Conservation (phyloP, 768 basidiomycete species). For the Podaxis pistillaris region DNA sequence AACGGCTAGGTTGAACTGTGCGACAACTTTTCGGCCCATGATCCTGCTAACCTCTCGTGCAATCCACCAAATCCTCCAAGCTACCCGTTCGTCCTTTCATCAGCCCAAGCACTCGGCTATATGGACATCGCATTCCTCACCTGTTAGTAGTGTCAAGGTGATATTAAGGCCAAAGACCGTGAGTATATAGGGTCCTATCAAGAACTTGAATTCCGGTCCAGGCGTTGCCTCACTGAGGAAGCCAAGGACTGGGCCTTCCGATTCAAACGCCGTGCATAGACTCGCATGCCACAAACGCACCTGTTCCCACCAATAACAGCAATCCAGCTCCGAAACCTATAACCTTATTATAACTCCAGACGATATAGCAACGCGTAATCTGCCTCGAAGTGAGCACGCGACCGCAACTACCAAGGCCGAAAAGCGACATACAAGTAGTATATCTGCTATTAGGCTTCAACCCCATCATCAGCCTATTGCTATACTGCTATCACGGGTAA, state of each 20-base stretch:
- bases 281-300: constrained; percentile 19
- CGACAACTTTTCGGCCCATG: constrained; percentile 20
- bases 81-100: constrained; percentile 11
- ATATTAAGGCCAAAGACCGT: constrained; percentile 34
- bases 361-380: constrained; percentile 37
- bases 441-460: constrained; percentile 16
- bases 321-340: constrained; percentile 26
- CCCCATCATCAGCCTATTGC: not conserved
- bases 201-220: constrained; percentile 15
- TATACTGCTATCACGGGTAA: not conserved
- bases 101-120: not conserved
- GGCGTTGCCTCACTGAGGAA: constrained; percentile 19
- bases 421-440: constrained; percentile 12
- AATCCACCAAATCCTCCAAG: constrained; percentile 31
- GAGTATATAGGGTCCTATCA: constrained; percentile 27
- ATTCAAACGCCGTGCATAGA: not conserved
- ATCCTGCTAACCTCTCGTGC: constrained; percentile 24
- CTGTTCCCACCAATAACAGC: constrained; percentile 32
- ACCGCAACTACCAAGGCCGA: not conserved
- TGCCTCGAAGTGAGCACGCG: not conserved
- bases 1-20: constrained; percentile 24
- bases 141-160: constrained; percentile 33
- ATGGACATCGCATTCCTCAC: constrained; percentile 16
- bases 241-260: constrained; percentile 18
- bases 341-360: constrained; percentile 32